These are phyloP conservation scores for Blechomonas ayalai DNA, from an alignment of 208 protist species.

Conservation along the genomic window DNA sequence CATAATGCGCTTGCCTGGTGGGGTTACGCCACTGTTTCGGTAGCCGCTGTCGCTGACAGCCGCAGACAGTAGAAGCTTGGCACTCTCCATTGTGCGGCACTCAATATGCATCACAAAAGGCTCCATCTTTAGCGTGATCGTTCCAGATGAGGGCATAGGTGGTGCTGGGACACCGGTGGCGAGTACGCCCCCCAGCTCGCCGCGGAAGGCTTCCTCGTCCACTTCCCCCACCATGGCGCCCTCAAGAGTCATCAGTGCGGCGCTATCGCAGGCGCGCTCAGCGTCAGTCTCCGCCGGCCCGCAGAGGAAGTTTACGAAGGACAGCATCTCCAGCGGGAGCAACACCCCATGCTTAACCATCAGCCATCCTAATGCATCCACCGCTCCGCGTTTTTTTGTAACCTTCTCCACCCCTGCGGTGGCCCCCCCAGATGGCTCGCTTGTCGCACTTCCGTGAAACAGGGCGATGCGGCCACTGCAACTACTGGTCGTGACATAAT, in stretches of 20 bases:
- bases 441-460: constrained; percentile 46
- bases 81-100: constrained; percentile 72
- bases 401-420: neutral
- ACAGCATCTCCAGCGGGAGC: constrained; percentile 38
- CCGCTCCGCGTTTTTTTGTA: constrained; percentile 44
- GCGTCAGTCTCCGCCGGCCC: constrained; percentile 13
- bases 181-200: constrained; percentile 58
- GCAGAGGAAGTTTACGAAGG: constrained; percentile 52
- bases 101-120: constrained; percentile 86
- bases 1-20: constrained; percentile 72
- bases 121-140: constrained; percentile 76
- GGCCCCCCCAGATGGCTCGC: neutral
- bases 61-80: constrained; percentile 58
- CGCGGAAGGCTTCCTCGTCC: constrained; percentile 4
- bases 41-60: constrained; percentile 66
- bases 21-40: constrained; percentile 80
- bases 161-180: constrained; percentile 1
- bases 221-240: too few relatives aligned
- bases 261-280: too few relatives aligned
- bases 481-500: constrained; percentile 87
- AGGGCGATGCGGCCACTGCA: constrained; percentile 86
- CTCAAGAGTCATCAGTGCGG: too few relatives aligned
- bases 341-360: constrained; percentile 77
- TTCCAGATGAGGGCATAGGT: constrained; percentile 29
- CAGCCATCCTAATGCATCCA: constrained; percentile 72